Evolutionary conservation across 306 rosid genomes (phyloP).

Genomic region (Benincasa hispida): DNA sequence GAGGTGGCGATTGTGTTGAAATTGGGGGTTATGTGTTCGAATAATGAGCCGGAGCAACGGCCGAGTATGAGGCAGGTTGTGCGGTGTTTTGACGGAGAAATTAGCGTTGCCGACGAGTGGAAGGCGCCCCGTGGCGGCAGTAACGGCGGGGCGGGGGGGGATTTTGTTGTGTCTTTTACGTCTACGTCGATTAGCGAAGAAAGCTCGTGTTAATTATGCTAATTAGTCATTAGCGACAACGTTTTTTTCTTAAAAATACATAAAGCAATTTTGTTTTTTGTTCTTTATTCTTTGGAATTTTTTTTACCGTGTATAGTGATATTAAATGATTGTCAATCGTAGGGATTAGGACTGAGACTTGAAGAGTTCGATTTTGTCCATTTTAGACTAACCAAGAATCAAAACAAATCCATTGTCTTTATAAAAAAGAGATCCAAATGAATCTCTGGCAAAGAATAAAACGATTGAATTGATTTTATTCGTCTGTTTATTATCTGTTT

Average conservation of each 20-base stretch:
- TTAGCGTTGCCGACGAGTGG: conserved; percentile 22
- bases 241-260: neutral
- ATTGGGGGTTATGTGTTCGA: conserved; percentile 40
- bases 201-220: neutral
- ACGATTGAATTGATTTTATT: too few species aligned
- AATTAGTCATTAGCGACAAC: neutral
- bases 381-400: too few species aligned
- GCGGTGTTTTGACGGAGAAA: conserved; percentile 43
- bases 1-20: conserved; percentile 32
- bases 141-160: conserved; percentile 29
- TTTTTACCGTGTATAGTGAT: too few species aligned
- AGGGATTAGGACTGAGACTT: too few species aligned
- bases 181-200: conserved; percentile 15
- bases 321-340: too few species aligned
- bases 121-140: conserved; percentile 13
- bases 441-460: too few species aligned
- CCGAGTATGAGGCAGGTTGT: conserved; percentile 42
- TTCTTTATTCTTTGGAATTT: too few species aligned
- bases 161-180: conserved; percentile 26
- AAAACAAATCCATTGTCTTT: too few species aligned
- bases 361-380: too few species aligned
- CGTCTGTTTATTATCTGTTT: too few species aligned
- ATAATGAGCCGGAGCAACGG: conserved; percentile 25
- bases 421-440: too few species aligned
- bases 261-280: too few species aligned